Base-by-base conservation (phyloP, 2,329 filamentous ascomycete genomes). In the Fusarium mexicanum region DNA sequence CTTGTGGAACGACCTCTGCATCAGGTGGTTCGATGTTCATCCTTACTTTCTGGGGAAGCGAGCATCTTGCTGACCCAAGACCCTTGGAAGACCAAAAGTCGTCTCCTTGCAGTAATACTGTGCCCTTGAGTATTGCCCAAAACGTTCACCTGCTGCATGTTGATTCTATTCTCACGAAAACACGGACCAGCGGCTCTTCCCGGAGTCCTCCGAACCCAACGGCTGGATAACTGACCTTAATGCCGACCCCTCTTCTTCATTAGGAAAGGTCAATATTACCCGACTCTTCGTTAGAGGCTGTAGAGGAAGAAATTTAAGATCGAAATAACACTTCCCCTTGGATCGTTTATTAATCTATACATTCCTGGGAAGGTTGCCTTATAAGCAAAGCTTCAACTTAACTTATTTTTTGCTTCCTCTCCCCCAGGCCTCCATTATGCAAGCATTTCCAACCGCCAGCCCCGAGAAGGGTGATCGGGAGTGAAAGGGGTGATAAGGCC, bases 11-110 rank as follows among this genome's bases (percentile, higher is more conserved):
- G 76, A 78, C 65, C 43, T 60, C 58, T 71, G 72, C 65, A 73
- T 76, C 67, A 72, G 71, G 69, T 78, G 77, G 77, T 78, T 76
- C 77, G 77, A 78, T 76, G 59, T 75, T 73, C 74, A 54, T 75
- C 72, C 74, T 58, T 58, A 72, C 46, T 73, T 73, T 73, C 74
- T 69, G 74, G 72, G 76, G 76, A 75, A 66, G 62, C 62, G 50
- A 72, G 57, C 61, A 70, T 60, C 64, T 71, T 55, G 38, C 72
- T 63, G 55, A 64, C 47, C 67, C 54, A 60, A 51, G 51, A 64
- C 62, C 62, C 63, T 63, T 57, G 57, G 64, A 72, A 60, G 65
- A 47, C 61, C 51, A 61, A 72, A 61, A 77, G 48, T 47, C 48
- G 63, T 64, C 68, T 75, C 57, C 37, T 67, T 76, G 57, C 64